Evolutionary conservation across 2,329 filamentous ascomycete species (phyloP).

Genomic region (Chaetomiaceae sp.): DNA sequence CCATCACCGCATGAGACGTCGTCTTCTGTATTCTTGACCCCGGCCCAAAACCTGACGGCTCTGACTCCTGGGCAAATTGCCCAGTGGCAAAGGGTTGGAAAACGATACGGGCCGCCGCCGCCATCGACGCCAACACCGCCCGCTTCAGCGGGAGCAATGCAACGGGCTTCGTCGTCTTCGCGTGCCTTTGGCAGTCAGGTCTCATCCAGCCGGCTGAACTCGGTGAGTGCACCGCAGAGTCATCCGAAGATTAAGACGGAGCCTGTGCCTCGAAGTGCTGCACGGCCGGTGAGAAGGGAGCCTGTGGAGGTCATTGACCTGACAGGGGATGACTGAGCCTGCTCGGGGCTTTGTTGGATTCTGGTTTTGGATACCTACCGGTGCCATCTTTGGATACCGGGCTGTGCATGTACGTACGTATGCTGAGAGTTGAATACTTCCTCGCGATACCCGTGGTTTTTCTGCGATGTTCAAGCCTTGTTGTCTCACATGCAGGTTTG

Average conservation of each 20-base stretch:
- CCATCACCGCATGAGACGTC: background rate
- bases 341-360: background rate
- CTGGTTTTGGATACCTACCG: background rate
- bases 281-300: slow-evolving; percentile 3
- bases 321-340: slow-evolving; percentile 14
- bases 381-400: background rate
- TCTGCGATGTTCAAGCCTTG: background rate
- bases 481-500: background rate
- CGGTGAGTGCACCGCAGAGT: background rate
- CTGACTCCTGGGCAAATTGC: too few relatives aligned
- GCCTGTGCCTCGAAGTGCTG: background rate
- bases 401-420: background rate
- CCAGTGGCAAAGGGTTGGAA: too few relatives aligned
- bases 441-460: background rate
- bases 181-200: slow-evolving; percentile 2
- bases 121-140: background rate
- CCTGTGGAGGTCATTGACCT: slow-evolving; percentile 15
- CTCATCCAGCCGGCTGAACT: slow-evolving; percentile 14
- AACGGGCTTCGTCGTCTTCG: background rate
- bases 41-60: too few relatives aligned
- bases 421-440: background rate
- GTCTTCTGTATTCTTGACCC: background rate
- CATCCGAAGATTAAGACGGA: background rate
- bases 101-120: too few relatives aligned
- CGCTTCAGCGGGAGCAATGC: background rate